Base-by-base conservation (phyloP, 306 rosid genomes). In the Sicyos baderoa region DNA sequence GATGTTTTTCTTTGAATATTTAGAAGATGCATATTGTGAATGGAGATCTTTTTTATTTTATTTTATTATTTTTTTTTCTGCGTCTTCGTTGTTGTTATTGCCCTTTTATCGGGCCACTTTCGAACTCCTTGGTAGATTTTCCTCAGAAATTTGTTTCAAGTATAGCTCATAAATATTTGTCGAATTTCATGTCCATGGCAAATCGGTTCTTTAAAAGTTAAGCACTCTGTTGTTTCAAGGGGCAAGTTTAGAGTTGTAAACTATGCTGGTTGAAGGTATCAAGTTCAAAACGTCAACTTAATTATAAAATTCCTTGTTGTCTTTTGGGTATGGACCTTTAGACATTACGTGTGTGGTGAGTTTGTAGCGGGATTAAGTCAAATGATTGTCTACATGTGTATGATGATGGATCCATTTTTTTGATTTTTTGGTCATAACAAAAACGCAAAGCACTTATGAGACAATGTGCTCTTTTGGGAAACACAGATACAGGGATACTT, bases 1-100 rank as follows among this genome's bases (percentile, higher is more conserved):
- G 17, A 18, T 62, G 35, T 62, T 14, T 59, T 27, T 56, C 3
- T 62, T 63, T 18, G 29, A 18, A 19, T 5, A n/a, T 44, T 12
- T 45, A 64, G 70, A 63, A 44, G 37, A 65, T 65, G 54, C 70
- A 65, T 35, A 59, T 64, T 64, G 15, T 19, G 35, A 64, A 4
- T 2, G 53, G n/a, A 4, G 18, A 64, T 42, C 18, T 12, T 40
- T 42, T 62, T 16, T 3, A 10, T 59, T 54, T 54, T 54, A 13
- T 12, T 45, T 35, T 32, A 32, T 32, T 32, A 6, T 52, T 51
- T 52, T 21, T 23, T 44, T 6, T 64, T 42, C 22, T 19, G 18
- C 0, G 15, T 2, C 13, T 19, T 58, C 64, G 6, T 27, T 37
- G 40, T 11, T 13, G 29, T 25, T 25, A 25, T 25, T 25, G 29